Base-by-base conservation (phyloP, 768 basidiomycete genomes). In the Suillus weaverae region DNA sequence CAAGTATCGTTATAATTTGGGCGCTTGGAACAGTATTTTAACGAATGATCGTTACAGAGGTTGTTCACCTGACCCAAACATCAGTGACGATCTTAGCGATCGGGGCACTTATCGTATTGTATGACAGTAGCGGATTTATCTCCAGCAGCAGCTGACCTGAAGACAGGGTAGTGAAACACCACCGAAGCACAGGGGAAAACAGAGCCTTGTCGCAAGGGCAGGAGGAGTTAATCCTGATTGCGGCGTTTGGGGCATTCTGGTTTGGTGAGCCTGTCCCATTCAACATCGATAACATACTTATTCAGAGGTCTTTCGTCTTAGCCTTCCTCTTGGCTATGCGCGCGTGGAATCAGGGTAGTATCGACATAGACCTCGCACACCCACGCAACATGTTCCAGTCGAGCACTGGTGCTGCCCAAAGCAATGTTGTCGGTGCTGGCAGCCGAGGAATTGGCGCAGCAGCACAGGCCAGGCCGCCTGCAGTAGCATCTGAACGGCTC, bases 191-290 rank as follows among this genome's bases (percentile, higher is more conserved):
- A 54, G 89, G 87, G 16, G 50, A 38, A 30, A 70, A 68, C 16
- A 83, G 83, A 60, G 72, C 88, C 66, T 74, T 94, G 69, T 86
- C 89, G 53, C 86, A 85, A 69, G 81, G 81, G 62, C 92, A 94
- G 70, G 90, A 92, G 71, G 90, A 94, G 70, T 82, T 86, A 76
- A 78, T 89, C 22, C 71, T 94, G 74, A 89, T 94, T 66, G 86
- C 80, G 6, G 87, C 88, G 3, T 82, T 92, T 63, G 90, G 87
- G 13, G 77, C 92, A 64, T 85, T 90, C 72, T 93, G 90, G 89
- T 79, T 92, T 59, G 90, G 92, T 92, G 73, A 73, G 85, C 64
- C 50, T 16, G 35, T 61, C 38, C 35, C 4, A 43, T 30, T 44
- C 10, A 2, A 46, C 57, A 41, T 35, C 14, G 11, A 59, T 41